phyloP scores from a whole-genome alignment of 2,329 filamentous ascomycete genomes.

The Colletotrichum magnum region DNA sequence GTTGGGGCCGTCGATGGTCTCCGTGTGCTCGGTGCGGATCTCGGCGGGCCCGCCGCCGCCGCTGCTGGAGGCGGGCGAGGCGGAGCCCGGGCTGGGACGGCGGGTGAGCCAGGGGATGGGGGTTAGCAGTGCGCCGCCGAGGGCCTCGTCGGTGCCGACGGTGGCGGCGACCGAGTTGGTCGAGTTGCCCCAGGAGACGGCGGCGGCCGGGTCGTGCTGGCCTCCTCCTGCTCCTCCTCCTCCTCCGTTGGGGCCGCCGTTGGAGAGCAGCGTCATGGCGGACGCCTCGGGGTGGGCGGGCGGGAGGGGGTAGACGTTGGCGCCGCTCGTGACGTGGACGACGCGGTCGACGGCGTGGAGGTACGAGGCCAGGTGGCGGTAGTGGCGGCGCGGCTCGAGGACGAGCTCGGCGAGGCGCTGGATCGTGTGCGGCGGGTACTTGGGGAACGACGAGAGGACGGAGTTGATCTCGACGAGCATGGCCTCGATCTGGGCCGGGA shows the following conservation, averaged over 20 bases:
- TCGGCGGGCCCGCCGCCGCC: slow-evolving; percentile 55
- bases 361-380: slow-evolving; percentile 85
- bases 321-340: slow-evolving; percentile 87
- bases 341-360: slow-evolving; percentile 92
- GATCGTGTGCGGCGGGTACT: slow-evolving; percentile 89
- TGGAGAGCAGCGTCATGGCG: slow-evolving; percentile 67
- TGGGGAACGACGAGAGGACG: slow-evolving; percentile 78
- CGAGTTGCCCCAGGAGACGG: slow-evolving; percentile 63
- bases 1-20: slow-evolving; percentile 86
- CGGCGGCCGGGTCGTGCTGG: slow-evolving; percentile 51
- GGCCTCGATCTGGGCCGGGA: slow-evolving; percentile 75
- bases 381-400: slow-evolving; percentile 81
- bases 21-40: slow-evolving; percentile 80
- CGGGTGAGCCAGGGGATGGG: slow-evolving; percentile 90
- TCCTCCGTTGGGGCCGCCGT: slow-evolving; percentile 69
- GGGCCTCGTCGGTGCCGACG: slow-evolving; percentile 86
- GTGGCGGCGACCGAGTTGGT: slow-evolving; percentile 56
- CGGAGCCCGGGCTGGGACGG: slow-evolving; percentile 43
- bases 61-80: slow-evolving; percentile 33
- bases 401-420: slow-evolving; percentile 93
- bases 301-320: slow-evolving; percentile 86
- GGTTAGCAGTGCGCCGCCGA: slow-evolving; percentile 91
- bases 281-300: slow-evolving; percentile 73
- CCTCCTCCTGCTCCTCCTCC: slow-evolving; percentile 34
- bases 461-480: slow-evolving; percentile 73